These are phyloP conservation scores for Trametes meyenii DNA, from an alignment of 768 basidiomycete species.

Conservation along the genomic window DNA sequence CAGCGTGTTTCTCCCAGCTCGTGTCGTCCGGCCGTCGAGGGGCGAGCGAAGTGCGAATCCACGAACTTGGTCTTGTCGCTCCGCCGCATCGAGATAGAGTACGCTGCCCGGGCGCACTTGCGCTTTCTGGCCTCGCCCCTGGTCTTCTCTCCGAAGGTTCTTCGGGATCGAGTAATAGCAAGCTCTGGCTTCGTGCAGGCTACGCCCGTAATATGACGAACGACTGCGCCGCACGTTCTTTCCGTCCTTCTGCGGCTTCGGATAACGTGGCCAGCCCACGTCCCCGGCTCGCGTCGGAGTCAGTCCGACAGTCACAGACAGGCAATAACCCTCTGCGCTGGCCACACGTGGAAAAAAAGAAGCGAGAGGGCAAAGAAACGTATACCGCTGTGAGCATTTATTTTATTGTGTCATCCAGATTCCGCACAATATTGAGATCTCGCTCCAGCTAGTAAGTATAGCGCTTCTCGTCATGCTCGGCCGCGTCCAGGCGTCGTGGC, in stretches of 20 bases:
- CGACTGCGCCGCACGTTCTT: neutral
- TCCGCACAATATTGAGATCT: neutral
- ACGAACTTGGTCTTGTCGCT: too few species aligned
- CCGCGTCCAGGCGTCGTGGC: slow-evolving; percentile 4
- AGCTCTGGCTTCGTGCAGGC: neutral
- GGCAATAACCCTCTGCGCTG: neutral
- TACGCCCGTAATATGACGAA: neutral
- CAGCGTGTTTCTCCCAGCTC: too few species aligned
- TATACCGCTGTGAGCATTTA: neutral
- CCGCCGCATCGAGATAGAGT: too few species aligned
- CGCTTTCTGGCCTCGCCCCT: neutral
- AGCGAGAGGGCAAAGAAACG: slow-evolving; percentile 6
- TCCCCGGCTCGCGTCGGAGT: neutral
- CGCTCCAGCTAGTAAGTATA: too few species aligned
- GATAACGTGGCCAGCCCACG: neutral
- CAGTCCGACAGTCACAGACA: neutral
- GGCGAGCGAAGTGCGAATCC: too few species aligned
- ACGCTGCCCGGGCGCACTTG: neutral
- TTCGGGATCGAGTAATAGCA: slow-evolving; percentile 15
- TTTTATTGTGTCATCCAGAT: neutral
- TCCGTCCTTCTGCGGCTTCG: neutral
- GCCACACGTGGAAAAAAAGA: slow-evolving; percentile 6
- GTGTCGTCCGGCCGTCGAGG: too few species aligned
- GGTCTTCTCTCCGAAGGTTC: slow-evolving; percentile 23
- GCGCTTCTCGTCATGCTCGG: neutral